phyloP scores from a whole-genome alignment of 805 yeast genomes.

The Metschnikowia cerradonensis region DNA sequence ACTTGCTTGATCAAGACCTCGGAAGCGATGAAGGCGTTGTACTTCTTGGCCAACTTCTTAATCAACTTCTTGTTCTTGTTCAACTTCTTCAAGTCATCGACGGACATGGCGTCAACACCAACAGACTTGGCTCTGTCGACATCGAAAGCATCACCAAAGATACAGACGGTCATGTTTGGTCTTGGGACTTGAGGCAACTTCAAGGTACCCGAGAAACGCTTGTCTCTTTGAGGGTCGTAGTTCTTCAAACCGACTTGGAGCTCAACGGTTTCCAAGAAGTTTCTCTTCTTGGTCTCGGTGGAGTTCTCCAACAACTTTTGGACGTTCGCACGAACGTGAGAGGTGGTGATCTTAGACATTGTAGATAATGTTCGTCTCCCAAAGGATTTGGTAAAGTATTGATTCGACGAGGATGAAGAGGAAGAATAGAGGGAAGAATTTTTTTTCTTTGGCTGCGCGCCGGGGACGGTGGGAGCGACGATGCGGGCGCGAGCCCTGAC shows the following conservation, averaged over 20 bases:
- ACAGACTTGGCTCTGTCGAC: slow-evolving; percentile 99
- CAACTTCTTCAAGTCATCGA: slow-evolving; percentile 98
- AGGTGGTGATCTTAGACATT: slow-evolving; percentile 85
- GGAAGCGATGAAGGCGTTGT: slow-evolving; percentile 99
- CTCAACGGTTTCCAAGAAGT: slow-evolving; percentile 99
- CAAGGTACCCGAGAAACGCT: slow-evolving; percentile 99
- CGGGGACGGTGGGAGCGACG: neutral
- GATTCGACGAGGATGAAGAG: slow-evolving; percentile 55
- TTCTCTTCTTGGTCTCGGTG: slow-evolving; percentile 97
- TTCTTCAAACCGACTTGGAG: slow-evolving; percentile 99
- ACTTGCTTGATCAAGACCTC: slow-evolving; percentile 99
- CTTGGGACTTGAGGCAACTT: slow-evolving; percentile 98
- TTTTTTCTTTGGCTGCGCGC: slow-evolving; percentile 5
- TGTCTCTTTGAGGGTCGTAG: slow-evolving; percentile 99
- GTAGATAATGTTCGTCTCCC: slow-evolving; percentile 65
- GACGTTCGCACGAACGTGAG: slow-evolving; percentile 97
- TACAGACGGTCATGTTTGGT: slow-evolving; percentile 99
- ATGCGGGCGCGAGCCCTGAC: slow-evolving; percentile 15
- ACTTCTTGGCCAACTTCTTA: slow-evolving; percentile 99
- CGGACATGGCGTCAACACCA: slow-evolving; percentile 99
- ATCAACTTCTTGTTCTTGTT: slow-evolving; percentile 99
- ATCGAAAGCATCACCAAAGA: slow-evolving; percentile 99
- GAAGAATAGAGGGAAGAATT: slow-evolving; percentile 6
- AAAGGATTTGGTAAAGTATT: slow-evolving; percentile 47
- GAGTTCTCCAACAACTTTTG: slow-evolving; percentile 86